Percentiles rank a stretch among this genome's conserved stretches.
phyloP scores from a whole-genome alignment of 345 rosid genomes.

The Rhodamnia argentea region DNA sequence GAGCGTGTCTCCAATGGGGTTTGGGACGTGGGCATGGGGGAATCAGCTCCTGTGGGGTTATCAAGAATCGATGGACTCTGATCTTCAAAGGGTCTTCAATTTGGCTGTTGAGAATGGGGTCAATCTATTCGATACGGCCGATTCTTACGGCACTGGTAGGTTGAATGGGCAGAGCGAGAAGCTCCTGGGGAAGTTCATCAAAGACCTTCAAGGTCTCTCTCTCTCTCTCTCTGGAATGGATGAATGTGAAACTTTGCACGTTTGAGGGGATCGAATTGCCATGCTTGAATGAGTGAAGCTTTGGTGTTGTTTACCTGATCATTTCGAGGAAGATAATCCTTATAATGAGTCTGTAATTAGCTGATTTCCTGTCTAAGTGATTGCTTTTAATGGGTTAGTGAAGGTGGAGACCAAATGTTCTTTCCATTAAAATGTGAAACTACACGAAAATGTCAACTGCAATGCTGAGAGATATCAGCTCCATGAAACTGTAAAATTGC shows the following conservation, averaged over 20 bases:
- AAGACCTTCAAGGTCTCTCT: conserved; percentile 37
- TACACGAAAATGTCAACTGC: not conserved
- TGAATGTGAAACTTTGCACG: not conserved
- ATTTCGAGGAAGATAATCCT: not conserved
- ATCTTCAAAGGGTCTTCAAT: conserved; percentile 68
- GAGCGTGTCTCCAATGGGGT: conserved; percentile 90
- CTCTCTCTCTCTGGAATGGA: not conserved
- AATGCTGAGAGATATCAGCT: not conserved
- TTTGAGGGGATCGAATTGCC: not conserved
- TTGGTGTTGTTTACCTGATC: not conserved
- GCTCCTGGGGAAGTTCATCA: conserved; percentile 79
- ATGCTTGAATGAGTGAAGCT: not conserved
- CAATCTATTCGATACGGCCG: conserved; percentile 86
- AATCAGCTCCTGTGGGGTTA: conserved; percentile 95
- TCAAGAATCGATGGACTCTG: conserved; percentile 66
- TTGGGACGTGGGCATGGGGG: conserved; percentile 99
- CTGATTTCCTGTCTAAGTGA: not conserved
- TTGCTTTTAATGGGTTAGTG: not conserved
- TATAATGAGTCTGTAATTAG: not conserved
- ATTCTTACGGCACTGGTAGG: conserved; percentile 86
- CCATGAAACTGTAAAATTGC: not conserved
- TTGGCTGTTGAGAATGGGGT: conserved; percentile 70
- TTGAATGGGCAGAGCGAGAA: conserved; percentile 84
- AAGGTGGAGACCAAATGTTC: not conserved
- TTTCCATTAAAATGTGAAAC: not conserved